Conservation (phyloP, 139 green algal species). For the Yamagishiella unicocca region DNA sequence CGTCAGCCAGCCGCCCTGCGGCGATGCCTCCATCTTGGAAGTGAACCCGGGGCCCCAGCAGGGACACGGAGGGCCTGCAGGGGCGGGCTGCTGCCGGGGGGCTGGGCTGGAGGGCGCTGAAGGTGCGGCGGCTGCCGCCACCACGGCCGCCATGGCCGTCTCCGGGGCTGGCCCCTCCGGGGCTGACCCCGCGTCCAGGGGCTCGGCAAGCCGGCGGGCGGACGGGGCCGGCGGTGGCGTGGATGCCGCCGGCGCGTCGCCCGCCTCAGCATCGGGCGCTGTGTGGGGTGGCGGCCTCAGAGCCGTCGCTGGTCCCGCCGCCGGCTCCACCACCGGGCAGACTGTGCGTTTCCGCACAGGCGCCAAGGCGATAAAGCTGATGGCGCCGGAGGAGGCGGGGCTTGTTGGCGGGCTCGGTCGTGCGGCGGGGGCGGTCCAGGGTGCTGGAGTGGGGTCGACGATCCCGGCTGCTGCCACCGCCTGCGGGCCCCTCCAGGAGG, state of each 20-base stretch:
- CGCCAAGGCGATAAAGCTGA: slow-evolving; percentile 54
- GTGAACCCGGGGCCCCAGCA: not conserved
- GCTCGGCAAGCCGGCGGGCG: no score
- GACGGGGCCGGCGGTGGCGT: no score
- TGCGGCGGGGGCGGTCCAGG: not conserved
- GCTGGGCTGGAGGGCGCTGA: not conserved
- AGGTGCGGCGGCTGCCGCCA: not conserved
- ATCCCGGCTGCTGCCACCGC: not conserved
- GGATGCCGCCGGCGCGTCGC: no score
- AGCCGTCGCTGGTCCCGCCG: no score
- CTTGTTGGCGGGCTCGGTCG: no score
- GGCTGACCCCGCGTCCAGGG: no score
- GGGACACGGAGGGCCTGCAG: not conserved
- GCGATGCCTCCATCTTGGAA: slow-evolving; percentile 83
- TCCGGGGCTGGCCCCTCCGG: no score
- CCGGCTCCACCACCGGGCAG: not conserved
- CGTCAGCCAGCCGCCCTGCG: slow-evolving; percentile 87
- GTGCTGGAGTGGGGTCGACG: not conserved
- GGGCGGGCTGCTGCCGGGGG: not conserved
- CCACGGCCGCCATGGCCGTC: no score
- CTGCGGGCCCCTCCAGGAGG: no score
- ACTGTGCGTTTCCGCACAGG: slow-evolving; percentile 46
- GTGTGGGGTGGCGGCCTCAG: no score
- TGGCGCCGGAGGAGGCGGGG: not conserved
- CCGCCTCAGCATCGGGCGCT: no score